A percentile compares a stretch with the other conserved stretches of the same genome.
phyloP scores from a whole-genome alignment of 2,329 filamentous ascomycete genomes.

The Beauveria australis region DNA sequence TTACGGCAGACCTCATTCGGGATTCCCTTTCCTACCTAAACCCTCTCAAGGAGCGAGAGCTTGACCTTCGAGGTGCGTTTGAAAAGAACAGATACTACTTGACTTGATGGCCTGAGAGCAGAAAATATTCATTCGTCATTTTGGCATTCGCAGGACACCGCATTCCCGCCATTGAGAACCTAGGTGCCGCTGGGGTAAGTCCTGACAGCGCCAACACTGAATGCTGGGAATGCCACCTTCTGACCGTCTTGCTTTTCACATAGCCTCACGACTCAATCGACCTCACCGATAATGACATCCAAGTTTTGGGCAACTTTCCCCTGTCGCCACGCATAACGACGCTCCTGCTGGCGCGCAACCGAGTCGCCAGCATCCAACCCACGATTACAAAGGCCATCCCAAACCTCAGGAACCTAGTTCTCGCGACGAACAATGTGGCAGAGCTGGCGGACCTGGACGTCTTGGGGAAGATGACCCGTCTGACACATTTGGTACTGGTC shows the following conservation, averaged over 20 bases:
- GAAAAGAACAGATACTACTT: slow-evolving; percentile 98
- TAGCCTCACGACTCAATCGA: slow-evolving; percentile 96
- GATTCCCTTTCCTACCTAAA: slow-evolving; percentile 97
- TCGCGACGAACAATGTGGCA: slow-evolving; percentile 72
- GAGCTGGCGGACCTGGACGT: slow-evolving; percentile 85
- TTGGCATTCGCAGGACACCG: slow-evolving; percentile 74
- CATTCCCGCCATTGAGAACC: slow-evolving; percentile 94
- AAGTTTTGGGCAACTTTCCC: slow-evolving; percentile 83
- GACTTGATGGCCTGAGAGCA: slow-evolving; percentile 50
- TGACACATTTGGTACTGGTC: slow-evolving; percentile 73
- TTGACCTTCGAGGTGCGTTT: slow-evolving; percentile 96
- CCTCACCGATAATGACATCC: slow-evolving; percentile 96
- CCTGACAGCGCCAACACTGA: slow-evolving; percentile 3
- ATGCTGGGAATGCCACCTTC: background rate
- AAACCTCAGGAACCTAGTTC: slow-evolving; percentile 70
- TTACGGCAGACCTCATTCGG: slow-evolving; percentile 91
- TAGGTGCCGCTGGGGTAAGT: slow-evolving; percentile 86
- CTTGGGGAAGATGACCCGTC: slow-evolving; percentile 55
- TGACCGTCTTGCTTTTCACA: slow-evolving; percentile 1
- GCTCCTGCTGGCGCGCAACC: slow-evolving; percentile 82
- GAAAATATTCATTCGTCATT: slow-evolving; percentile 68
- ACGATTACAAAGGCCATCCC: slow-evolving; percentile 68
- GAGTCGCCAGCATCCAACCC: slow-evolving; percentile 73
- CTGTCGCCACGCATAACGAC: slow-evolving; percentile 81
- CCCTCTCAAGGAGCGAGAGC: slow-evolving; percentile 95